These are phyloP conservation scores for Trapa bicornis DNA, from an alignment of 345 rosid genomes.

Conservation along the genomic window DNA sequence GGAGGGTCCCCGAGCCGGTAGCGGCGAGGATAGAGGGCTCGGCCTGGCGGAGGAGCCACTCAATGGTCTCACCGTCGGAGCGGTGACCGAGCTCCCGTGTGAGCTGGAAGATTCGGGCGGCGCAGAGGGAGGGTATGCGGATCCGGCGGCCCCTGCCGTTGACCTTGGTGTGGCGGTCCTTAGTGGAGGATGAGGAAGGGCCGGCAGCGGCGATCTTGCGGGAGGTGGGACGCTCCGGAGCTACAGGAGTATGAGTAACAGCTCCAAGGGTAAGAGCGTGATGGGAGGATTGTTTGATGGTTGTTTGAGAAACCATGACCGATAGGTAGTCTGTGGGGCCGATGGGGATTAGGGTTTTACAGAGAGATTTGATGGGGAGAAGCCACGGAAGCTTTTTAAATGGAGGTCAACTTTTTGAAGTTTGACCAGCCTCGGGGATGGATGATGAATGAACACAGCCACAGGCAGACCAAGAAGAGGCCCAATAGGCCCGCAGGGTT, in stretches of 20 bases:
- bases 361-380: too few species aligned
- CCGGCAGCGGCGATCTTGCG: not conserved
- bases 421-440: too few species aligned
- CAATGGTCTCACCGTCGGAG: constrained; percentile 18
- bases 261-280: too few species aligned
- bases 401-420: too few species aligned
- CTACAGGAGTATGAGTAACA: not conserved
- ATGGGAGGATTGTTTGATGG: too few species aligned
- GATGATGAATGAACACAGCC: too few species aligned
- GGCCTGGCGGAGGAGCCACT: constrained; percentile 23
- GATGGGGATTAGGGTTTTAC: too few species aligned
- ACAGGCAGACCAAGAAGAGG: too few species aligned
- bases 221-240: not conserved
- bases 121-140: constrained; percentile 7
- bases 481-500: too few species aligned
- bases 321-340: too few species aligned
- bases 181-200: not conserved
- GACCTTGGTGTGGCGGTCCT: constrained; percentile 19
- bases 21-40: constrained; percentile 13
- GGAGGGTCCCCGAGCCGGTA: constrained; percentile 20
- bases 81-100: constrained; percentile 17
- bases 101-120: constrained; percentile 19
- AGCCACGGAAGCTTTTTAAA: too few species aligned
- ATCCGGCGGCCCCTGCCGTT: constrained; percentile 17
- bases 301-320: too few species aligned